Base-by-base conservation (phyloP, 805 yeast genomes). In the Candida endomychidarum region DNA sequence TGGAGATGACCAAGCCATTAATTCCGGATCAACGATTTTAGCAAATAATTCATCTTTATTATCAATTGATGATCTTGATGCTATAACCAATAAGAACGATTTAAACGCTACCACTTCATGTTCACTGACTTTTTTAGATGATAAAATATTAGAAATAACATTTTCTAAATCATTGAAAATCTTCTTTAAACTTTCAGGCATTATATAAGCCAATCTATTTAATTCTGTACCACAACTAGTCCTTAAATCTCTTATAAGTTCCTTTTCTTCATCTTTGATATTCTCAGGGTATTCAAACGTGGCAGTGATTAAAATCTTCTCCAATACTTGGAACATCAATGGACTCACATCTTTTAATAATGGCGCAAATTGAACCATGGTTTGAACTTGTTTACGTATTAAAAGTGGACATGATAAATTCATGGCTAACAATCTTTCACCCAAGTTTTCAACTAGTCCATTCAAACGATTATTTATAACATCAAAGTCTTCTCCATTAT, bases 41-140 rank as follows among this genome's bases (percentile, higher is more conserved):
- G 87, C 75, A 61, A 93, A 95, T 44, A 89, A 70, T 48, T 82
- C 93, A 35, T 77, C 80, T 57, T 86, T 86, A 50, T 83, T 77
- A 28, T 75, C 80, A 37, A 83, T 75, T 0, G 89, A 76, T 0
- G 95, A 81, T 56, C 97, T 72, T 50, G 93, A 91, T 1, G 96
- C 88, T 23, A 91, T 95, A 6, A 93, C 96, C 43, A 93, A 69
- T 34, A 95, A 65, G 53, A 93, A 95, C 1, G 96, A 87, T 57
- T 88, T 86, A 67, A 93, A 90, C 0, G 96, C 90, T 12, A 93
- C 96, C 34, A 85, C 81, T 61, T 93, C 99, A 54, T 93, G 96
- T 41, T 83, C 89, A 25, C 87, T 83, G 7, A 95, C 76, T 51
- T 86, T 85, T 42, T 77, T 74, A 2, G 83, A 70, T 3, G 78